Evolutionary conservation across 768 basidiomycete species (phyloP).

Genomic region (Tylopilus rubrobrunneus): DNA sequence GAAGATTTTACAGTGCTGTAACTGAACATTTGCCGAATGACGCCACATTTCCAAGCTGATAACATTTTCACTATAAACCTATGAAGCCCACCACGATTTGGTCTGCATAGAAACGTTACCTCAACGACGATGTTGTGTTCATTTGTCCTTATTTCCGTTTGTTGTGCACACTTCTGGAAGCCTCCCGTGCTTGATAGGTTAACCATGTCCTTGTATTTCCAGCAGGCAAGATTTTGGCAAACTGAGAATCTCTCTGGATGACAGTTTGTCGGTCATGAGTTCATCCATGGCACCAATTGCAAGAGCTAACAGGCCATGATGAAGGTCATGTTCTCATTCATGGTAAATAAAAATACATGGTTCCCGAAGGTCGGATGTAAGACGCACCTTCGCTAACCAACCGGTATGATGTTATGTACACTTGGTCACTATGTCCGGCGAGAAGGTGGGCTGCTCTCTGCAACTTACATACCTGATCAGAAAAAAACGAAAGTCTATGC

Average conservation of each 20-base stretch:
- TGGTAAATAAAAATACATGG: too few species aligned
- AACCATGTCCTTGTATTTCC: not conserved
- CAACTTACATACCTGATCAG: not conserved
- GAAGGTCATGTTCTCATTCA: not conserved
- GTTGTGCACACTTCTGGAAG: not conserved
- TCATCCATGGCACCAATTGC: not conserved
- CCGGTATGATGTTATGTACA: not conserved
- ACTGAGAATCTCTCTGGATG: not conserved
- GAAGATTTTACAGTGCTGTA: not conserved
- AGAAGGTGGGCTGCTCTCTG: not conserved
- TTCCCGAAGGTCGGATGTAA: not conserved
- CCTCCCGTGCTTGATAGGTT: not conserved
- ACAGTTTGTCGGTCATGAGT: not conserved
- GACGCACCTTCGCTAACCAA: not conserved
- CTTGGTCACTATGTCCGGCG: not conserved
- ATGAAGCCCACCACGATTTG: not conserved
- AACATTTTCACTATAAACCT: not conserved
- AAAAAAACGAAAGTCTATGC: not conserved
- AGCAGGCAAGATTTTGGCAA: not conserved
- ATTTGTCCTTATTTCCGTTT: not conserved
- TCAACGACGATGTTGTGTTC: not conserved
- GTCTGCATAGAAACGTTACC: not conserved
- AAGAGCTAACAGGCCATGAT: not conserved
- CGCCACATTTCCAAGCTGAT: not conserved
- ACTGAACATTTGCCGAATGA: not conserved